These are phyloP conservation scores for Lachnellula subtilissima DNA, from an alignment of 2,329 filamentous ascomycete genomes.

Conservation along the genomic window DNA sequence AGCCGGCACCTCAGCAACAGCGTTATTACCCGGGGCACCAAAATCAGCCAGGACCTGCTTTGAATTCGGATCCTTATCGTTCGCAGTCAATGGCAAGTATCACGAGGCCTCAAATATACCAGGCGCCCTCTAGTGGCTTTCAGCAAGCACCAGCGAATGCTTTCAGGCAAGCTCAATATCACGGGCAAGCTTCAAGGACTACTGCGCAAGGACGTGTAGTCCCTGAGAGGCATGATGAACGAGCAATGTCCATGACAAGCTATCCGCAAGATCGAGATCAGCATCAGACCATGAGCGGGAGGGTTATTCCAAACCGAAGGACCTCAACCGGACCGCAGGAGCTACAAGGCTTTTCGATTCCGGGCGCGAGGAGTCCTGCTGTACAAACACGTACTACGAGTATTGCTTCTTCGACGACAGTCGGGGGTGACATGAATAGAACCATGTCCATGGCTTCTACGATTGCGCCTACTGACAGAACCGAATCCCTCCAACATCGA, in stretches of 20 bases:
- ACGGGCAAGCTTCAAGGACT: slow-evolving; percentile 62
- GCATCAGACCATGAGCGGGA: slow-evolving; percentile 89
- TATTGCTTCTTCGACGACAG: slow-evolving; percentile 44
- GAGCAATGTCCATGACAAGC: slow-evolving; percentile 93
- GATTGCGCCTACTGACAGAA: slow-evolving; percentile 58
- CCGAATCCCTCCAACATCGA: slow-evolving; percentile 44
- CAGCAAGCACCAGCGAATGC: slow-evolving; percentile 66
- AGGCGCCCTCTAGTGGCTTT: slow-evolving; percentile 56
- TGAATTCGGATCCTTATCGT: slow-evolving; percentile 81
- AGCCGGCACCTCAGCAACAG: slow-evolving; percentile 39
- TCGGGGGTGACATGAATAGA: slow-evolving; percentile 44
- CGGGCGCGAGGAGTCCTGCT: slow-evolving; percentile 32
- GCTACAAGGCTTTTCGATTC: slow-evolving; percentile 21
- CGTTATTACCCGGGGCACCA: slow-evolving; percentile 53
- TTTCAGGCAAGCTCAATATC: slow-evolving; percentile 74
- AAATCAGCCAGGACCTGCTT: slow-evolving; percentile 52
- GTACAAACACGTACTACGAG: slow-evolving; percentile 56
- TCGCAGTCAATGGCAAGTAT: slow-evolving; percentile 87
- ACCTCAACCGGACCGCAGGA: slow-evolving; percentile 32
- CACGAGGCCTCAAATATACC: slow-evolving; percentile 68
- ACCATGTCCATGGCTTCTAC: slow-evolving; percentile 94
- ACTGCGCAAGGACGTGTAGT: slow-evolving; percentile 90
- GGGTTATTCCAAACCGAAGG: slow-evolving; percentile 77
- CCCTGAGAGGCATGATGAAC: slow-evolving; percentile 85
- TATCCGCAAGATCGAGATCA: slow-evolving; percentile 71